Percentiles rank a stretch among this genome's conserved stretches.
Evolutionary conservation across 768 basidiomycete genomes (phyloP).

Genomic region (Leccinum obscurum): DNA sequence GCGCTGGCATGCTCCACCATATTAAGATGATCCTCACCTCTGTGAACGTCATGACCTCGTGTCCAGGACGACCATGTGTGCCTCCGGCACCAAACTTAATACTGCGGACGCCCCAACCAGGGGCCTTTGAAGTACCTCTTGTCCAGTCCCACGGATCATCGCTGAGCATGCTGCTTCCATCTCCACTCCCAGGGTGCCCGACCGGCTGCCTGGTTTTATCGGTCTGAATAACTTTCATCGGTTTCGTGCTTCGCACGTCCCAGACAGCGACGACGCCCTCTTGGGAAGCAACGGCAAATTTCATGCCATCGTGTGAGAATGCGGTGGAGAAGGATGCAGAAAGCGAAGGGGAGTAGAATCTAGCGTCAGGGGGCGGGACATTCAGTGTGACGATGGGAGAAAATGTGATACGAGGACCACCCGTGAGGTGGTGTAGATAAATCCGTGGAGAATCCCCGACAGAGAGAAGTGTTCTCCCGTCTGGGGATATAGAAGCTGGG

Average conservation of each 20-base stretch:
- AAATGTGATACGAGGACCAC: slow-evolving; percentile 61
- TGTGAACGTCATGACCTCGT: slow-evolving; percentile 86
- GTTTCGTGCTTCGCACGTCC: slow-evolving; percentile 76
- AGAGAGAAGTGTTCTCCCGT: slow-evolving; percentile 81
- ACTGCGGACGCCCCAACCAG: slow-evolving; percentile 82
- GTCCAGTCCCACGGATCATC: slow-evolving; percentile 74
- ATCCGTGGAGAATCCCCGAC: slow-evolving; percentile 91
- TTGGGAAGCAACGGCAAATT: slow-evolving; percentile 83
- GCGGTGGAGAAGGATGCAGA: slow-evolving; percentile 79
- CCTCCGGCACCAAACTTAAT: slow-evolving; percentile 81
- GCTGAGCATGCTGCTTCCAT: slow-evolving; percentile 51
- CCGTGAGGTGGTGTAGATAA: slow-evolving; percentile 75
- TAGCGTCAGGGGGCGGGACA: slow-evolving; percentile 56
- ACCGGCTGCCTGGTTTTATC: slow-evolving; percentile 36
- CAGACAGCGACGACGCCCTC: slow-evolving; percentile 79
- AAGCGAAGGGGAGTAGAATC: slow-evolving; percentile 43
- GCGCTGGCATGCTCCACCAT: background rate
- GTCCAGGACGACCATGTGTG: slow-evolving; percentile 44
- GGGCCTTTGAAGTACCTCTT: slow-evolving; percentile 53
- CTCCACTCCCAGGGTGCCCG: slow-evolving; percentile 38
- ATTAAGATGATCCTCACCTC: slow-evolving; percentile 54
- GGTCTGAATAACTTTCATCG: slow-evolving; percentile 68
- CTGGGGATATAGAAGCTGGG: slow-evolving; percentile 85
- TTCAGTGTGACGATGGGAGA: slow-evolving; percentile 65
- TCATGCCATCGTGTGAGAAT: slow-evolving; percentile 72